Evolutionary conservation across 2,329 filamentous ascomycete species (phyloP).

Genomic region (Pestalotiopsis sp.): DNA sequence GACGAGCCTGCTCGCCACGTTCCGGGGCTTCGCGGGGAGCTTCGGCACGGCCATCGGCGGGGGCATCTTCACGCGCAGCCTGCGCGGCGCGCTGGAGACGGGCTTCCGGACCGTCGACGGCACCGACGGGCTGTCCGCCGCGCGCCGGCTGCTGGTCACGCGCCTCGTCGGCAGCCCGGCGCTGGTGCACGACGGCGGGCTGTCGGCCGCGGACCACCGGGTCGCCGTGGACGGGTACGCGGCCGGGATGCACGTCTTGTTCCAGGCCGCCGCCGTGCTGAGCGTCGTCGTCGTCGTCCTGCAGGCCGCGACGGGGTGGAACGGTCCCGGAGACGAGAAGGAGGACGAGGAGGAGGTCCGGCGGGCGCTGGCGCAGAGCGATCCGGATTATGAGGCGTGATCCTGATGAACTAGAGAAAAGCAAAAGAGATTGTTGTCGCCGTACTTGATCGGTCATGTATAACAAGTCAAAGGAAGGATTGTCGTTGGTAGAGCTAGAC

Average conservation of each 20-base stretch:
- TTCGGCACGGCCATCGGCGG: slow-evolving; percentile 82
- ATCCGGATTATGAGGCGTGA: slow-evolving; percentile 13
- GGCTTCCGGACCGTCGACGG: slow-evolving; percentile 56
- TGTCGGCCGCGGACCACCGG: slow-evolving; percentile 42
- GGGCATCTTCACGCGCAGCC: slow-evolving; percentile 69
- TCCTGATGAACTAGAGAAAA: background rate
- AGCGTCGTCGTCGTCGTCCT: slow-evolving; percentile 45
- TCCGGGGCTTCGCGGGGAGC: slow-evolving; percentile 78
- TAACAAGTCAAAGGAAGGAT: background rate
- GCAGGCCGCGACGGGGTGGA: slow-evolving; percentile 56
- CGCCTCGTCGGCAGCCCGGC: slow-evolving; percentile 54
- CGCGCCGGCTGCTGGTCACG: slow-evolving; percentile 42
- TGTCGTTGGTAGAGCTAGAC: too few relatives aligned
- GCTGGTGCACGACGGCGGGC: slow-evolving; percentile 45
- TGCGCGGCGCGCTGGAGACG: slow-evolving; percentile 56
- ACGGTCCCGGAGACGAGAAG: slow-evolving; percentile 46
- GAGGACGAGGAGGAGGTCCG: slow-evolving; percentile 51
- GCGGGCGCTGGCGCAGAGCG: slow-evolving; percentile 21
- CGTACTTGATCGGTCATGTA: background rate
- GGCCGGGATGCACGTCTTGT: slow-evolving; percentile 46
- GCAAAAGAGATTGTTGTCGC: background rate
- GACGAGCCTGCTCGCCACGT: slow-evolving; percentile 76
- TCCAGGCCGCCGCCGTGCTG: slow-evolving; percentile 48
- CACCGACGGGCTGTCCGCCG: slow-evolving; percentile 31
- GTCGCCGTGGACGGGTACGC: slow-evolving; percentile 53